Evolutionary conservation across 2,329 filamentous ascomycete genomes (phyloP).

Genomic region (Penicillium sp.): DNA sequence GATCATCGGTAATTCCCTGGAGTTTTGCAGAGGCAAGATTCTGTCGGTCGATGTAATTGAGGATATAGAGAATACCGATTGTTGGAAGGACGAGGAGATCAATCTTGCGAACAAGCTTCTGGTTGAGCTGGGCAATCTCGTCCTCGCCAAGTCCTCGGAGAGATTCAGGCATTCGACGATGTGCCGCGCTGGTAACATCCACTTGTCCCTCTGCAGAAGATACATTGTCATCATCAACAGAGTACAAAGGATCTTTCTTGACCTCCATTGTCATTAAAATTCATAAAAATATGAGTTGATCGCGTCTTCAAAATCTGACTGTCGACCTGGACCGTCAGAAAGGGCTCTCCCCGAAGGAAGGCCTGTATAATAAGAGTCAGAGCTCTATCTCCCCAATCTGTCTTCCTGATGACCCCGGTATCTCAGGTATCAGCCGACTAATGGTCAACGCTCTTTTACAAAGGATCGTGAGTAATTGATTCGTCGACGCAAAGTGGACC

Average conservation of each 20-base stretch:
- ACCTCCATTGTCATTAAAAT: conserved; percentile 19
- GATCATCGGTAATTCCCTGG: conserved; percentile 46
- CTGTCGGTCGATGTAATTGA: conserved; percentile 48
- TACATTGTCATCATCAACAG: conserved; percentile 20
- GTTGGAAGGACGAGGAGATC: conserved; percentile 37
- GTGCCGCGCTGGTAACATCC: conserved; percentile 14
- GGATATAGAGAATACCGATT: conserved; percentile 45
- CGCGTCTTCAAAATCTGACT: not conserved
- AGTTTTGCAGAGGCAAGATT: conserved; percentile 46
- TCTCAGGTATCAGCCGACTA: conserved; percentile 12
- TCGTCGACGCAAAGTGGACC: conserved; percentile 13
- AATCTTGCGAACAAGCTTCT: conserved; percentile 35
- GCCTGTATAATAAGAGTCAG: conserved; percentile 9
- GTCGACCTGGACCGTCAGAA: not conserved
- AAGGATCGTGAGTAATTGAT: conserved; percentile 22
- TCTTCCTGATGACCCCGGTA: conserved; percentile 4
- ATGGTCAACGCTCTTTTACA: conserved; percentile 7
- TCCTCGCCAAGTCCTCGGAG: conserved; percentile 29
- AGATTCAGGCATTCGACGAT: conserved; percentile 31
- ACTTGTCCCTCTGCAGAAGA: conserved; percentile 33
- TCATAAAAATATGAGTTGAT: conserved; percentile 3
- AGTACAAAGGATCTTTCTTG: conserved; percentile 20
- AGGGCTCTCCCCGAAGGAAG: not conserved
- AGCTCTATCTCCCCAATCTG: conserved; percentile 5
- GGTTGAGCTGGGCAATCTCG: conserved; percentile 30